Evolutionary conservation across 495 filamentous ascomycete genomes (phyloP).

Genomic region (Penicillium herquei): DNA sequence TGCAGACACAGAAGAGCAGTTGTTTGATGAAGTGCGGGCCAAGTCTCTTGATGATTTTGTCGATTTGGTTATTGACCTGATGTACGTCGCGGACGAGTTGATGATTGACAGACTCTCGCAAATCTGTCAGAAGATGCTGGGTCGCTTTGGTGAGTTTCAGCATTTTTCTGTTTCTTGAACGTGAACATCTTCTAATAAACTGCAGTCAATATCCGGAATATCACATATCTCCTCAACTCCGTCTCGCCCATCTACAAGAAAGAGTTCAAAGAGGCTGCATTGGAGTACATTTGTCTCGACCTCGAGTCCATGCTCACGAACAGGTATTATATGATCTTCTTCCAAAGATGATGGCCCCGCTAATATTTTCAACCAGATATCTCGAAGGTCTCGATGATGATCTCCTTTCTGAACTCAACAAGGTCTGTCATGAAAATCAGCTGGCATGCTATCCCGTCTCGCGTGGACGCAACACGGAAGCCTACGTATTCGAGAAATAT

Average conservation of each 20-base stretch:
- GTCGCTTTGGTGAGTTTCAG: constrained; percentile 58
- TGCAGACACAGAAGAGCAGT: constrained; percentile 71
- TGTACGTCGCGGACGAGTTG: constrained; percentile 86
- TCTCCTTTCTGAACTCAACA: constrained; percentile 72
- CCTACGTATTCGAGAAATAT: constrained; percentile 67
- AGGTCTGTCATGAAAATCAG: constrained; percentile 78
- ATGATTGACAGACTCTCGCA: constrained; percentile 92
- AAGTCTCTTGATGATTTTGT: constrained; percentile 77
- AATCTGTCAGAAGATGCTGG: constrained; percentile 83
- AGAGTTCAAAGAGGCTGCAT: constrained; percentile 81
- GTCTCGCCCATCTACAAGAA: constrained; percentile 77
- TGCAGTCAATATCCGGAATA: constrained; percentile 72
- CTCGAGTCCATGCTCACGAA: constrained; percentile 89
- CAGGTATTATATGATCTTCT: constrained; percentile 45
- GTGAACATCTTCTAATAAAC: not conserved
- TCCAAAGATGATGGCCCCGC: not conserved
- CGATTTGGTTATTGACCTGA: constrained; percentile 86
- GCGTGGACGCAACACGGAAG: constrained; percentile 68
- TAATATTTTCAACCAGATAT: constrained; percentile 38
- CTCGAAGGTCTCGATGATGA: constrained; percentile 87
- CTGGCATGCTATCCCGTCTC: constrained; percentile 70
- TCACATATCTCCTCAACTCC: constrained; percentile 77
- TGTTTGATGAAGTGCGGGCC: constrained; percentile 76
- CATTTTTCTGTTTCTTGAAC: not conserved
- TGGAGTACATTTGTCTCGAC: constrained; percentile 91